A percentile compares a stretch with the other conserved stretches of the same genome.
These are phyloP conservation scores for Canna indica DNA, from an alignment of 176 grass and related monocot genomes.

Conservation along the genomic window DNA sequence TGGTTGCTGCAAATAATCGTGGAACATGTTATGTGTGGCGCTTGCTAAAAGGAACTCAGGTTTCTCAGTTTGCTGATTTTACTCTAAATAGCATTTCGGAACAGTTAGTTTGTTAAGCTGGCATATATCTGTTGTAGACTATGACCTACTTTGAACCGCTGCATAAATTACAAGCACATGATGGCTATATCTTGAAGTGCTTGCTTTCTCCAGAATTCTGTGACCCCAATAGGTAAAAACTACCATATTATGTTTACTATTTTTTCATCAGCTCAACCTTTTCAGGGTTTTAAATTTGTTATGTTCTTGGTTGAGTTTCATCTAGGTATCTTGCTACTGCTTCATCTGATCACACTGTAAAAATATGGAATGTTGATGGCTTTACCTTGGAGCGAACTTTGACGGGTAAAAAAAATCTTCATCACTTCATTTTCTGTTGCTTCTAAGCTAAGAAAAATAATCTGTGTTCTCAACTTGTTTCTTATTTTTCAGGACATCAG, in stretches of 20 bases:
- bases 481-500: constrained; percentile 51
- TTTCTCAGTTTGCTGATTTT: neutral
- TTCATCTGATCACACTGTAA: constrained; percentile 78
- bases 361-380: constrained; percentile 96
- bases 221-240: constrained; percentile 64
- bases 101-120: constrained; percentile 15
- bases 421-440: neutral
- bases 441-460: too few relatives aligned
- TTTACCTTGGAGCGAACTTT: constrained; percentile 85
- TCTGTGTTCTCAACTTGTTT: neutral
- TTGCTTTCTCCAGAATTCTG: constrained; percentile 88
- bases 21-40: constrained; percentile 96
- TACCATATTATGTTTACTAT: neutral
- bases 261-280: neutral
- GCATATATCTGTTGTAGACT: constrained; percentile 31
- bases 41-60: constrained; percentile 61
- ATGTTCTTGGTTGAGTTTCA: neutral
- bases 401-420: constrained; percentile 39
- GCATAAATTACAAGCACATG: constrained; percentile 88
- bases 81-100: neutral
- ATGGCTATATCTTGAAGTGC: constrained; percentile 80
- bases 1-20: constrained; percentile 86
- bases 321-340: constrained; percentile 92
- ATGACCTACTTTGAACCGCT: constrained; percentile 62
- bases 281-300: neutral